phyloP scores from a whole-genome alignment of 2,329 filamentous ascomycete genomes.

The Penicillium sp. region DNA sequence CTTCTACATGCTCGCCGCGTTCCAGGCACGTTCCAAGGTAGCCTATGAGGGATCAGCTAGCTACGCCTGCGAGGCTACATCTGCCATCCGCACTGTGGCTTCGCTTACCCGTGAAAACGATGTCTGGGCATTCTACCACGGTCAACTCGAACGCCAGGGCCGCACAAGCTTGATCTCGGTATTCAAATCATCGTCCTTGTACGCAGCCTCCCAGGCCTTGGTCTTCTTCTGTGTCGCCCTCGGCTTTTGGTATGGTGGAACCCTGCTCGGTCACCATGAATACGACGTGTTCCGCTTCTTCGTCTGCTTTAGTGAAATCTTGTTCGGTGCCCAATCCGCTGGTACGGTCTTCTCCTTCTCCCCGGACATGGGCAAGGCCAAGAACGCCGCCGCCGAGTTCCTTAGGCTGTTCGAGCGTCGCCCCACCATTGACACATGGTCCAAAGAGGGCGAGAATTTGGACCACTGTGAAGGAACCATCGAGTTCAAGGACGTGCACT shows the following conservation, averaged over 20 bases:
- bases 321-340: slow-evolving; percentile 89
- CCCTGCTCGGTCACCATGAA: slow-evolving; percentile 66
- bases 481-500: slow-evolving; percentile 90
- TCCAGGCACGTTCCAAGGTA: slow-evolving; percentile 73
- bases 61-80: slow-evolving; percentile 90
- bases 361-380: slow-evolving; percentile 90
- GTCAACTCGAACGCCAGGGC: slow-evolving; percentile 64
- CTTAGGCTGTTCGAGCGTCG: slow-evolving; percentile 80
- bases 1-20: slow-evolving; percentile 78
- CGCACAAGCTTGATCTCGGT: slow-evolving; percentile 69
- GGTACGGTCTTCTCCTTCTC: slow-evolving; percentile 87
- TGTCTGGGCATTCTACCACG: slow-evolving; percentile 69
- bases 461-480: slow-evolving; percentile 69
- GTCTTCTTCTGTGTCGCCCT: slow-evolving; percentile 81
- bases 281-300: slow-evolving; percentile 87
- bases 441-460: slow-evolving; percentile 62
- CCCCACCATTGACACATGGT: slow-evolving; percentile 81
- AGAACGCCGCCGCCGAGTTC: slow-evolving; percentile 75
- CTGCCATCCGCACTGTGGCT: slow-evolving; percentile 89
- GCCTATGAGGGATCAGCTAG: slow-evolving; percentile 78
- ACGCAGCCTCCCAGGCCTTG: slow-evolving; percentile 79
- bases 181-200: slow-evolving; percentile 72
- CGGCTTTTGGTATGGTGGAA: slow-evolving; percentile 90
- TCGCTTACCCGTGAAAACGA: slow-evolving; percentile 83
- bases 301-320: slow-evolving; percentile 79